Conservation (phyloP, 768 basidiomycete genomes). For the Boletus rubescentipes region DNA sequence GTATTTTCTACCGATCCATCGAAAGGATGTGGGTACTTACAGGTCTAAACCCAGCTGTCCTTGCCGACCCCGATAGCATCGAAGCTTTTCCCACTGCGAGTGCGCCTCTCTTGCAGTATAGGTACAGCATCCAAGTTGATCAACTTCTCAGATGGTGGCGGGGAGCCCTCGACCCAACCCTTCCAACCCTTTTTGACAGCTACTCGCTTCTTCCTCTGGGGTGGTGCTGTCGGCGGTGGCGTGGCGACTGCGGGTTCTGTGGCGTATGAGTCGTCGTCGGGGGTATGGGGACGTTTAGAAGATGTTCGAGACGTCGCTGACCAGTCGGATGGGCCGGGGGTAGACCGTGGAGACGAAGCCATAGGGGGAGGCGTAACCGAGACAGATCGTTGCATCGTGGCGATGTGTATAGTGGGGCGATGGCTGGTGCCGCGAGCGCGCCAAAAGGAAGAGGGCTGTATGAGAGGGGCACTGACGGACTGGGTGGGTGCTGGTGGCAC, state of each 20-base stretch:
- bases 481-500: slow-evolving; percentile 15
- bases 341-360: slow-evolving; percentile 64
- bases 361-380: slow-evolving; percentile 76
- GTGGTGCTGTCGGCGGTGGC: slow-evolving; percentile 24
- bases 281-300: slow-evolving; percentile 77
- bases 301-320: slow-evolving; percentile 74
- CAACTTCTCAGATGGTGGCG: slow-evolving; percentile 73
- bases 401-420: slow-evolving; percentile 67
- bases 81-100: slow-evolving; percentile 84
- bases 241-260: slow-evolving; percentile 22
- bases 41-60: slow-evolving; percentile 67
- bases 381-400: slow-evolving; percentile 64
- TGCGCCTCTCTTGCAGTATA: slow-evolving; percentile 68
- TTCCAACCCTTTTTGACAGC: slow-evolving; percentile 83
- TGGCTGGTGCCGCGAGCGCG: slow-evolving; percentile 44
- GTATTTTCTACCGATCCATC: slow-evolving; percentile 52
- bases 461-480: slow-evolving; percentile 29
- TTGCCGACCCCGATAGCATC: slow-evolving; percentile 79
- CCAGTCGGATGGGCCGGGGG: slow-evolving; percentile 73
- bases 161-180: slow-evolving; percentile 87
- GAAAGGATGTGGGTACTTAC: slow-evolving; percentile 39
- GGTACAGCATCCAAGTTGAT: slow-evolving; percentile 79
- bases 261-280: slow-evolving; percentile 56
- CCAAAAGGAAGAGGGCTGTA: slow-evolving; percentile 59
- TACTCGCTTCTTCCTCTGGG: slow-evolving; percentile 60